Conservation (phyloP, 1,139 yeast genomes). For the Geotrichum citri-aurantii region DNA sequence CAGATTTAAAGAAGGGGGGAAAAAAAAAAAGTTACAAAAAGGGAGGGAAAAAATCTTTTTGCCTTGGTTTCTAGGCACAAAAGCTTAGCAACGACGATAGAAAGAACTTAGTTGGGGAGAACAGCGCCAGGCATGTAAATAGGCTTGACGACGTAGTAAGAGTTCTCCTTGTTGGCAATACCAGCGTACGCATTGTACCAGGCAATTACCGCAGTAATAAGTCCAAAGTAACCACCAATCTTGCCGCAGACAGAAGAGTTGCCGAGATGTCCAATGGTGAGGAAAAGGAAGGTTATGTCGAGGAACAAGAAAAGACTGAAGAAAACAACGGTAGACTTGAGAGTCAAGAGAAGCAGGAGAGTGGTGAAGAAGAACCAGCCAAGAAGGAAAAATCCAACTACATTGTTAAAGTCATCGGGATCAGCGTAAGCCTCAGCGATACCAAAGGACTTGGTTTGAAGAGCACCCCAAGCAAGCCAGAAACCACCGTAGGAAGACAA, state of each 20-base stretch:
- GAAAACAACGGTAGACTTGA: conserved; percentile 76
- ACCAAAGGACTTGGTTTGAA: conserved; percentile 68
- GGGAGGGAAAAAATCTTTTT: no score
- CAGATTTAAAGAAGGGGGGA: background rate
- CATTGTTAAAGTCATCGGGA: conserved; percentile 44
- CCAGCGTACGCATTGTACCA: conserved; percentile 95
- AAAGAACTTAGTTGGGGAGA: conserved; percentile 1
- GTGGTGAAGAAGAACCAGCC: conserved; percentile 81
- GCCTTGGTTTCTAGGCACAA: no score
- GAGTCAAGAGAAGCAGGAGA: conserved; percentile 58
- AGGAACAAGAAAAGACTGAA: conserved; percentile 61
- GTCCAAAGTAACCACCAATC: conserved; percentile 79
- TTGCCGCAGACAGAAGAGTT: conserved; percentile 41
- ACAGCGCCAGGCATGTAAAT: conserved; percentile 35
- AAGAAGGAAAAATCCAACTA: conserved; percentile 66
- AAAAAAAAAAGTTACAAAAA: background rate
- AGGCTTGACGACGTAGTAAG: conserved; percentile 55
- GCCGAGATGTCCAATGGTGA: conserved; percentile 55
- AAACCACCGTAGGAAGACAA: conserved; percentile 78
- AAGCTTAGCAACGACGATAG: background rate
- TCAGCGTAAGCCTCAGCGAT: conserved; percentile 50
- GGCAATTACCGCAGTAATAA: conserved; percentile 72
- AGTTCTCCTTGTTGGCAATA: conserved; percentile 64
- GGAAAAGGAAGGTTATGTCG: conserved; percentile 59
- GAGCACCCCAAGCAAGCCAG: conserved; percentile 77